These are phyloP conservation scores for Pisolithus microcarpus DNA, from an alignment of 768 basidiomycete genomes.

Conservation along the genomic window DNA sequence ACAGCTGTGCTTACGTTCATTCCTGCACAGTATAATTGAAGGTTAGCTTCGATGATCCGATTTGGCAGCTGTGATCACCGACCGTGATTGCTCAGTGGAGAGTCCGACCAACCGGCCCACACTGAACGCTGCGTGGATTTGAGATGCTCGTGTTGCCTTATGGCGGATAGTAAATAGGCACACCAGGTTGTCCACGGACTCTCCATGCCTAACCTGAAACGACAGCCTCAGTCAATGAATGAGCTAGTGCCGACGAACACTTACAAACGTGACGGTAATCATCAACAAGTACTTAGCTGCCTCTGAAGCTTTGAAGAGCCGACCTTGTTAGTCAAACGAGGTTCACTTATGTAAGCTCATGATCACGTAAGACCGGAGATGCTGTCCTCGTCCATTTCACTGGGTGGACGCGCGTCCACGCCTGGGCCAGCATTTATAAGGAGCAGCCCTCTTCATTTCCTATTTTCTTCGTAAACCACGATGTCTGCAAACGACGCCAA, in stretches of 20 bases:
- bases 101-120: constrained; percentile 75
- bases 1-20: constrained; percentile 37
- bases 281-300: neutral
- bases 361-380: no score
- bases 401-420: constrained; percentile 21
- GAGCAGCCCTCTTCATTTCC: constrained; percentile 6
- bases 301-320: no score
- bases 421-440: constrained; percentile 5
- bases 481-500: constrained; percentile 20
- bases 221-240: neutral
- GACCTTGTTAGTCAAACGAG: no score
- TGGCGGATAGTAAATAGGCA: constrained; percentile 10
- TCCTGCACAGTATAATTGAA: constrained; percentile 30
- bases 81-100: constrained; percentile 72
- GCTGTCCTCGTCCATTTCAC: no score
- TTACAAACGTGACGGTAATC: constrained; percentile 1
- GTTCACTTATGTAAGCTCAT: neutral
- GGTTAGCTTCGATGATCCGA: constrained; percentile 1
- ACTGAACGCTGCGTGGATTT: constrained; percentile 31
- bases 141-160: neutral
- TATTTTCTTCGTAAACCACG: constrained; percentile 1
- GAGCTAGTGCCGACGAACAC: neutral
- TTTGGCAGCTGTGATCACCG: constrained; percentile 10
- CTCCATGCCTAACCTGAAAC: constrained; percentile 63
- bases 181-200: constrained; percentile 72